These are phyloP conservation scores for Tripidium arundinaceum DNA, from an alignment of 202 grass and related monocot species.

Conservation along the genomic window DNA sequence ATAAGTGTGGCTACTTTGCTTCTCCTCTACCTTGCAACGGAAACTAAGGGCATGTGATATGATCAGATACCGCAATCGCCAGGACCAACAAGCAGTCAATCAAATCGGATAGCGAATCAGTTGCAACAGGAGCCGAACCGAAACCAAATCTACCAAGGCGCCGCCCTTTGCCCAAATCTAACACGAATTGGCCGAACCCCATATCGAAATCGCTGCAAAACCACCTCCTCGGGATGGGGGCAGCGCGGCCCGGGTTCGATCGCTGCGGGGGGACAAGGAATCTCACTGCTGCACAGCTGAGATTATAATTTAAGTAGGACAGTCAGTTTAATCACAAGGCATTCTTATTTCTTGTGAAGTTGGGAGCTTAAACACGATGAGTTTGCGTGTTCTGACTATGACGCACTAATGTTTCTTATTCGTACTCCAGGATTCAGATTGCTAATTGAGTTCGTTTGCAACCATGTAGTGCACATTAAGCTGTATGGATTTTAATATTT, in stretches of 20 bases:
- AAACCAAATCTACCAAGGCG: conserved; percentile 17
- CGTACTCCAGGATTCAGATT: background rate
- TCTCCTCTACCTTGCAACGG: background rate
- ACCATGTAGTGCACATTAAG: background rate
- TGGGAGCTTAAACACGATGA: background rate
- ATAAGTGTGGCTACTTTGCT: background rate
- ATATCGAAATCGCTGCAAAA: background rate
- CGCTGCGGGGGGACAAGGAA: background rate
- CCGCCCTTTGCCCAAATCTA: conserved; percentile 37
- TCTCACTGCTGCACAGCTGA: background rate
- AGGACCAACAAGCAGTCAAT: background rate
- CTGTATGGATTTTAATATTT: background rate
- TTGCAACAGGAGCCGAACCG: background rate
- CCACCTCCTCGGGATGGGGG: background rate
- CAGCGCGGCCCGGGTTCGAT: background rate
- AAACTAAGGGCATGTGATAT: background rate
- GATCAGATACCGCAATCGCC: background rate
- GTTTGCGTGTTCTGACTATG: background rate
- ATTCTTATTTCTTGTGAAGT: background rate
- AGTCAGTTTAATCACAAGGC: background rate
- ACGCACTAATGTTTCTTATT: background rate
- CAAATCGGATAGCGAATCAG: background rate
- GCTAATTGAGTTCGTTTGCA: background rate
- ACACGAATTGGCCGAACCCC: conserved; percentile 2
- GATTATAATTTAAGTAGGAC: background rate